Evolutionary conservation across 805 yeast species (phyloP).

Genomic region (Nakazawaea molendinolei): DNA sequence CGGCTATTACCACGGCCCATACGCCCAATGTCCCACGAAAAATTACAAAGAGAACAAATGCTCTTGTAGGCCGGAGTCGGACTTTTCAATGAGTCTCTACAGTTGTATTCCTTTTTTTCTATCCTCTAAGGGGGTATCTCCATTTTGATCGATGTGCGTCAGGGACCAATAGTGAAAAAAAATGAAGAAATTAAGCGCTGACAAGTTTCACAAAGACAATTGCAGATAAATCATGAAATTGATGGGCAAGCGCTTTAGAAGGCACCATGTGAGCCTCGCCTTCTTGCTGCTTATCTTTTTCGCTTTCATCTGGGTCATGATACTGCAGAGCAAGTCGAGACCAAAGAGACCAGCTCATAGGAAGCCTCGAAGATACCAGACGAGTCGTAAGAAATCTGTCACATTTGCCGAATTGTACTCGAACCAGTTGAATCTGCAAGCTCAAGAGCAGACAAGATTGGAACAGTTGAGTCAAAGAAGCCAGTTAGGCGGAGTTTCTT

Average conservation of each 20-base stretch:
- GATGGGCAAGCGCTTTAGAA: not conserved
- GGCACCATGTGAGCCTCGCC: not conserved
- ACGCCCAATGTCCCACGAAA: conserved; percentile 25
- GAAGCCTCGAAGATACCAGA: too few relatives aligned
- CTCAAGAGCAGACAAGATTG: not conserved
- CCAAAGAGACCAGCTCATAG: not conserved
- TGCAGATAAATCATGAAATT: too few relatives aligned
- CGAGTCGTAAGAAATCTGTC: conserved; percentile 3
- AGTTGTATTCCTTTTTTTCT: conserved; percentile 11
- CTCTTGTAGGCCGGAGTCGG: conserved; percentile 23
- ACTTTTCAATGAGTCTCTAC: conserved; percentile 16
- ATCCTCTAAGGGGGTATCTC: not conserved
- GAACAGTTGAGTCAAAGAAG: not conserved
- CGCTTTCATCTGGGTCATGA: not conserved
- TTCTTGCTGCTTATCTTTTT: not conserved
- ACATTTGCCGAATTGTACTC: conserved; percentile 12
- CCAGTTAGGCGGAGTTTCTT: conserved; percentile 1
- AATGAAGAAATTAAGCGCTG: too few relatives aligned
- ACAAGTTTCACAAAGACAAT: too few relatives aligned
- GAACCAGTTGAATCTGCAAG: conserved; percentile 5
- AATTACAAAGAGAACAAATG: conserved; percentile 18
- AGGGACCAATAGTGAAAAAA: too few relatives aligned
- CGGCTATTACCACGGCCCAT: conserved; percentile 29
- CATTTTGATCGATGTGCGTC: too few relatives aligned
- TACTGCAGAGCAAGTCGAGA: not conserved